Conservation (phyloP, 2,329 filamentous ascomycete genomes). For the Aspergillus pseudonomiae region DNA sequence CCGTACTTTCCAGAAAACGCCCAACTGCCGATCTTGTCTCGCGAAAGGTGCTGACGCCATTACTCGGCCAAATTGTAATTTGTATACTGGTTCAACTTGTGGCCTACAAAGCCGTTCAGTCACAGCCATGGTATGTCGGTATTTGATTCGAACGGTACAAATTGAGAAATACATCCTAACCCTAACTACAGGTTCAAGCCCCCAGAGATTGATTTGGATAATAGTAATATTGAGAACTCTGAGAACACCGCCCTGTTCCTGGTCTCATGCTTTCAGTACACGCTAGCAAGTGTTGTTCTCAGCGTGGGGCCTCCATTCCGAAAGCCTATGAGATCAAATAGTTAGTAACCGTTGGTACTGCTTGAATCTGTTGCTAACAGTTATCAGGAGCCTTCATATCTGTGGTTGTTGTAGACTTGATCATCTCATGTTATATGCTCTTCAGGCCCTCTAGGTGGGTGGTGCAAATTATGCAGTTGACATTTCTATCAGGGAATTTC, state of each 20-base stretch:
- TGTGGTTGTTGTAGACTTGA: slow-evolving; percentile 70
- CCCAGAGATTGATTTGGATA: slow-evolving; percentile 73
- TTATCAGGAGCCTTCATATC: slow-evolving; percentile 75
- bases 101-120: slow-evolving; percentile 72
- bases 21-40: slow-evolving; percentile 92
- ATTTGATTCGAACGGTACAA: not conserved
- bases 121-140: slow-evolving; percentile 71
- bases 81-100: slow-evolving; percentile 76
- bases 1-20: slow-evolving; percentile 75
- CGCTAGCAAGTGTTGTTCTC: slow-evolving; percentile 83
- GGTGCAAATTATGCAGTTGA: slow-evolving; percentile 79
- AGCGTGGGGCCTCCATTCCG: slow-evolving; percentile 91
- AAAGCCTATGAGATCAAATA: slow-evolving; percentile 76
- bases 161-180: slow-evolving; percentile 19
- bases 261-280: slow-evolving; percentile 92
- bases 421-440: slow-evolving; percentile 78
- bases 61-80: slow-evolving; percentile 85
- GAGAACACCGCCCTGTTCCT: slow-evolving; percentile 92
- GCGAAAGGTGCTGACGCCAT: slow-evolving; percentile 84
- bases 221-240: slow-evolving; percentile 86
- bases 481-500: slow-evolving; percentile 72
- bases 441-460: slow-evolving; percentile 72
- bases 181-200: slow-evolving; percentile 68
- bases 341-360: slow-evolving; percentile 52
- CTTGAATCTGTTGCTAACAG: slow-evolving; percentile 6